Evolutionary conservation across 257 asterid species (phyloP), one percentile per base, ranked within the genome.

Genomic region (Anisodus acutangulus): DNA sequence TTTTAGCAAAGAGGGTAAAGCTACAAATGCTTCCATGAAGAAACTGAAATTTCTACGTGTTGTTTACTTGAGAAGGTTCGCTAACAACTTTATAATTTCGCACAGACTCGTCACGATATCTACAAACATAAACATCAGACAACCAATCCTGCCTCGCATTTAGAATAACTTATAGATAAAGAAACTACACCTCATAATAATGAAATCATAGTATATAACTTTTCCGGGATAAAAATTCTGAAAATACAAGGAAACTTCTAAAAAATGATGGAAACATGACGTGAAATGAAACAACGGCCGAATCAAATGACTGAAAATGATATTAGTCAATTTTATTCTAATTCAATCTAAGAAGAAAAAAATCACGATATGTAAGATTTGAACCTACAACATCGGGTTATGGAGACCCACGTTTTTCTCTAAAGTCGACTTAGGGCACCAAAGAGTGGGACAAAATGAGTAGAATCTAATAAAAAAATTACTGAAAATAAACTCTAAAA

Each of bases 11-110:
- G 3, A 55, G 19, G 13, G 62, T 15, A 54, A 11, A 66, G 72
- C 45, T 66, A 67, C 74, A 67, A 35, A 67, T 37, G 22, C 74
- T 64, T 64, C 71, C 71, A 64, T 31, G n/a, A 64, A 64, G 43
- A 64, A 37, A 67, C 74, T 6, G 47, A 37, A 67, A 64, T 31
- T 26, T 64, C 43, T 31, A 64, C 1, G 2, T 13, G 47, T 5
- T 67, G 5, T 2, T 67, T 1, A 35, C 47, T 67, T 35, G 49
- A 67, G 47, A 67, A 67, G 74, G 74, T 67, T 67, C 19, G 1
- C 49, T 0, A 35, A 35, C 15, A 67, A 35, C 74, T 13, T 35
- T 13, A 35, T 67, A 35, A 67, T 35, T 67, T 35, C 19, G 2
- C 74, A 41, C 45, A 12, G 49, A 67, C 49, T 67, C 19, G 35